A percentile compares a stretch with the other conserved stretches of the same genome.
Evolutionary conservation across 1,284 basidiomycete genomes (phyloP).

Genomic region (Farysia itapuensis): DNA sequence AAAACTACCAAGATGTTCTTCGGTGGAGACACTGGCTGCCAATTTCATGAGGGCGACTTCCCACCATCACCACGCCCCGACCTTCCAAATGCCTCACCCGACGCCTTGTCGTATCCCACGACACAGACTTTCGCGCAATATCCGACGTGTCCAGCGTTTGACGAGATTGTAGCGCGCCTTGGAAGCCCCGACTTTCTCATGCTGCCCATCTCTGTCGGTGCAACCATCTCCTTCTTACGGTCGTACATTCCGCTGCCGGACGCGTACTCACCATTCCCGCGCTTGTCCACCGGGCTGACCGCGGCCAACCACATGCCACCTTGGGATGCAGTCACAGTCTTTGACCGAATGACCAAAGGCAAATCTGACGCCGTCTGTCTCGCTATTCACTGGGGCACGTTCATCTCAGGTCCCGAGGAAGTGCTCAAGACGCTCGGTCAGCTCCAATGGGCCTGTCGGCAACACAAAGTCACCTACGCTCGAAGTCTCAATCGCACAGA

Average conservation of each 20-base stretch:
- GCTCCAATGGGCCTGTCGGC: slow-evolving; percentile 22
- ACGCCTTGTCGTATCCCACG: too few species aligned
- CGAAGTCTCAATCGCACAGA: not conserved
- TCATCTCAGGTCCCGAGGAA: slow-evolving; percentile 26
- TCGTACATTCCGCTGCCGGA: slow-evolving; percentile 46
- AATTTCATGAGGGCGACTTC: slow-evolving; percentile 37
- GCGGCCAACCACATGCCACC: slow-evolving; percentile 54
- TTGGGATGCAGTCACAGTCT: slow-evolving; percentile 45
- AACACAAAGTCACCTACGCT: slow-evolving; percentile 7
- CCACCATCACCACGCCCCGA: slow-evolving; percentile 16
- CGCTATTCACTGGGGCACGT: slow-evolving; percentile 39
- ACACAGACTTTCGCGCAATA: too few species aligned
- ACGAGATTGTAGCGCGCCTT: slow-evolving; percentile 32
- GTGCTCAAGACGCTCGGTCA: slow-evolving; percentile 32
- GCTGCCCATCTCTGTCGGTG: slow-evolving; percentile 56
- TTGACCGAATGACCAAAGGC: slow-evolving; percentile 26
- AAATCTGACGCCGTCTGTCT: slow-evolving; percentile 6
- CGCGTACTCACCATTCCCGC: slow-evolving; percentile 42
- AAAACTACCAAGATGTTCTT: slow-evolving; percentile 35
- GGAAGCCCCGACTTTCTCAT: slow-evolving; percentile 45
- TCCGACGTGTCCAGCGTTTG: slow-evolving; percentile 52
- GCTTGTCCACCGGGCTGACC: slow-evolving; percentile 42
- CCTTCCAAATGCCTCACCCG: not conserved
- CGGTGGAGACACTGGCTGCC: slow-evolving; percentile 56
- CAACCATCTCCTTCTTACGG: slow-evolving; percentile 52